Conservation (phyloP, 106 monocot species). For the Dioscorea zingiberensis region DNA sequence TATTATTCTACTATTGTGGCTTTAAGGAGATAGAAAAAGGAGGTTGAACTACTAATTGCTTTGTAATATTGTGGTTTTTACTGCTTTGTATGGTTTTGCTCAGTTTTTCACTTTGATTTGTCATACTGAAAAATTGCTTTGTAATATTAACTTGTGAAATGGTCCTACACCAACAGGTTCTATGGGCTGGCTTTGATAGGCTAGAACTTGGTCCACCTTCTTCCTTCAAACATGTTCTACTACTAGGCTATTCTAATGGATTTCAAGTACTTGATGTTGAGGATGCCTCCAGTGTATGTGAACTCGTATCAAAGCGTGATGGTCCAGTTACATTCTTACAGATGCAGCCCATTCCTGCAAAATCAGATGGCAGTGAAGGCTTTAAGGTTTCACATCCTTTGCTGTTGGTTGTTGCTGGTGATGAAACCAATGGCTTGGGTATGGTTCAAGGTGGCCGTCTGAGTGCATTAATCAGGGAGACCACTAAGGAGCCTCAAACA, state of each 20-base stretch:
- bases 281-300: conserved; percentile 85
- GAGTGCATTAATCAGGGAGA: conserved; percentile 75
- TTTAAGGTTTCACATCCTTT: conserved; percentile 82
- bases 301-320: conserved; percentile 91
- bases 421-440: conserved; percentile 83
- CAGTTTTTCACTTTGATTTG: too few species aligned
- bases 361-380: conserved; percentile 50
- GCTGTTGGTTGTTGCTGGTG: conserved; percentile 87
- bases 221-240: conserved; percentile 73
- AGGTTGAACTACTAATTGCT: too few species aligned
- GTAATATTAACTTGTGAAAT: too few species aligned
- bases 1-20: too few species aligned
- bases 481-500: conserved; percentile 27
- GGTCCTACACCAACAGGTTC: conserved; percentile 41
- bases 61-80: too few species aligned
- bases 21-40: too few species aligned
- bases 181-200: conserved; percentile 96
- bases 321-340: conserved; percentile 94
- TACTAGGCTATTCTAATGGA: conserved; percentile 86
- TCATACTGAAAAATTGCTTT: too few species aligned
- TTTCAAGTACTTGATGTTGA: conserved; percentile 99
- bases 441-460: conserved; percentile 76
- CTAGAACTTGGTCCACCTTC: conserved; percentile 50
- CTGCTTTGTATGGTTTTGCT: too few species aligned
- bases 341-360: conserved; percentile 69